Conservation (phyloP, 169 alveolate genomes). For the Cryptosporidium bovis region DNA sequence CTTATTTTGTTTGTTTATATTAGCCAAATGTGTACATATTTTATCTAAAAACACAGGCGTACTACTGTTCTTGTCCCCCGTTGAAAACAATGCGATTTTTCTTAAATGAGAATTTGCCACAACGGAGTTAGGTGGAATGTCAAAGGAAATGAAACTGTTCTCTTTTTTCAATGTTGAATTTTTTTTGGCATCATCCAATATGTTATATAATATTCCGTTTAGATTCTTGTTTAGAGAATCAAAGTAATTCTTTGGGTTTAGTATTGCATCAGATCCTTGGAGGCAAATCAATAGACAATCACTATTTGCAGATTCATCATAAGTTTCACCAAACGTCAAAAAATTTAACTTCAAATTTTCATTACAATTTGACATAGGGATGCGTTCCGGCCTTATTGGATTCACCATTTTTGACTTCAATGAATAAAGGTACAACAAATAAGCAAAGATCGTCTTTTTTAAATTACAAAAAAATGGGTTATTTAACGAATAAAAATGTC, state of each 20-base stretch:
- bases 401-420: conserved; percentile 48
- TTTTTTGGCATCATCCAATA: conserved; percentile 13
- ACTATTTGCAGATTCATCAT: conserved; percentile 13
- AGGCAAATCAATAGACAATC: conserved; percentile 36
- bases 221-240: conserved; percentile 21
- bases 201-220: conserved; percentile 16
- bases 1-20: conserved; percentile 11
- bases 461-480: too few relatives aligned
- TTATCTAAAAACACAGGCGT: conserved; percentile 19
- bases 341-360: conserved; percentile 32
- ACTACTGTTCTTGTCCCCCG: conserved; percentile 2
- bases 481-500: too few relatives aligned
- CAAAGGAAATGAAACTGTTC: conserved; percentile 3
- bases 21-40: background rate
- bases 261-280: background rate
- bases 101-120: conserved; percentile 13
- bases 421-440: background rate
- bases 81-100: conserved; percentile 9
- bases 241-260: background rate
- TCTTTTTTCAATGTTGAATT: conserved; percentile 13
- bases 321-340: background rate
- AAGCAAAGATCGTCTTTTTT: too few relatives aligned
- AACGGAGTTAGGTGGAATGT: conserved; percentile 6
- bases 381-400: conserved; percentile 50
- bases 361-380: conserved; percentile 57